Evolutionary conservation across 768 basidiomycete genomes (phyloP), one percentile per base, ranked within the genome.

Genomic region (Hypsizygus marmoreus): DNA sequence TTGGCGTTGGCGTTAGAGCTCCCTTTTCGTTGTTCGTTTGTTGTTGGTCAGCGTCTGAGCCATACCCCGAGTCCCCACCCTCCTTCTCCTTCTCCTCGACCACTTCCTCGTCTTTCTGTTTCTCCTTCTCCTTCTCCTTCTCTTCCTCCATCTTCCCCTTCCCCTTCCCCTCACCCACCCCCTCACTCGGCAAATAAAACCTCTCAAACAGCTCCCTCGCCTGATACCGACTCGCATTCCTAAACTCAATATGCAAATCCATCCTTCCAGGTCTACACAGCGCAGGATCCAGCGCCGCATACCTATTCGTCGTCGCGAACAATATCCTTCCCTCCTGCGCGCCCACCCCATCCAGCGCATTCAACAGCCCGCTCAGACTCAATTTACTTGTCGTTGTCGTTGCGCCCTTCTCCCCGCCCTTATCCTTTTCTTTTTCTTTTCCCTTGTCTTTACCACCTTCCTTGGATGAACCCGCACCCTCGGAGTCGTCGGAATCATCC

Each of bases 271-370:
- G 80, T 7, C 86, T 77, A 50, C 74, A 74, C 17, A 88, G 68
- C 0, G 85, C 86, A 1, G 81, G 66, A 49, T 87, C 85, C 22
- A 88, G 79, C 1, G 71, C 63, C 5, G 59, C 57, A 58, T 79
- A 82, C 50, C 76, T 73, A 66, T 88, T 86, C 3, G 86, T 85
- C 9, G 86, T 87, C n/a, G 84, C 84, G 43, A 86, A 85, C 6
- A 85, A 67, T 13, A 88, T 71, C 0, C 84, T 79, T 5, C 85
- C 86, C 61, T 87, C 84, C 54, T 81, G 80, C 0, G 85, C 80
- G 1, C 75, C 77, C 38, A 87, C 73, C 4, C 86, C 86, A 53
- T 88, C 86, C 10, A 88, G 70, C 3, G 81, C 81, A 38, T 84
- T 84, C 3, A 88, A 69, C 8, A 88, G 72, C 17, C 86, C 86